These are phyloP conservation scores for Ophiosphaerella narmari DNA, from an alignment of 2,329 filamentous ascomycete genomes.

Conservation along the genomic window DNA sequence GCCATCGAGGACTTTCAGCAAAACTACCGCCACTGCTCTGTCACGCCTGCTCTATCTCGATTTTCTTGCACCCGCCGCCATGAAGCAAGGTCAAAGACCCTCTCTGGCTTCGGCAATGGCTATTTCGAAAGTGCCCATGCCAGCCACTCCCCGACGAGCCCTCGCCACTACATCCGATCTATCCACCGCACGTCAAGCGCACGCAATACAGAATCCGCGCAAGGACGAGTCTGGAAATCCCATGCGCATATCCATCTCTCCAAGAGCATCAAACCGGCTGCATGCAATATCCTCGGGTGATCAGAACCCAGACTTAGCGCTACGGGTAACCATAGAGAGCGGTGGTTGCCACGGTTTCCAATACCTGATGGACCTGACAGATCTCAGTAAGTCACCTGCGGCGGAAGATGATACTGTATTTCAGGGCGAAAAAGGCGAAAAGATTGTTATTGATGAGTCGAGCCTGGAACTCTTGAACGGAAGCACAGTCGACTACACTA, in stretches of 20 bases:
- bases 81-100: neutral
- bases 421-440: constrained; percentile 68
- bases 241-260: constrained; percentile 82
- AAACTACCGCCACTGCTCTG: constrained; percentile 23
- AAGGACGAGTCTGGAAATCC: constrained; percentile 82
- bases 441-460: constrained; percentile 84
- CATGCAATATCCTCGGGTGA: constrained; percentile 62
- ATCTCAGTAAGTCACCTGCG: constrained; percentile 55
- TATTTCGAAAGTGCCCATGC: constrained; percentile 24
- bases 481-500: constrained; percentile 95
- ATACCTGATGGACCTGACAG: constrained; percentile 87
- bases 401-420: constrained; percentile 86
- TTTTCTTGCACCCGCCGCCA: constrained; percentile 35
- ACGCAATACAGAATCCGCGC: constrained; percentile 68
- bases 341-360: constrained; percentile 98
- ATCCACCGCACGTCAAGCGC: constrained; percentile 32
- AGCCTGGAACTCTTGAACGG: constrained; percentile 88
- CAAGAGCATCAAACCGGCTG: constrained; percentile 72
- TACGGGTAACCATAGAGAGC: constrained; percentile 90
- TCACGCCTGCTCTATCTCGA: constrained; percentile 33
- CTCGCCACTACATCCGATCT: constrained; percentile 28
- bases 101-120: neutral
- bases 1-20: constrained; percentile 25
- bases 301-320: constrained; percentile 75
- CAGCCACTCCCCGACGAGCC: constrained; percentile 43